phyloP scores from a whole-genome alignment of 176 grass and related monocot species.

The Cenchrus fungigraminus region DNA sequence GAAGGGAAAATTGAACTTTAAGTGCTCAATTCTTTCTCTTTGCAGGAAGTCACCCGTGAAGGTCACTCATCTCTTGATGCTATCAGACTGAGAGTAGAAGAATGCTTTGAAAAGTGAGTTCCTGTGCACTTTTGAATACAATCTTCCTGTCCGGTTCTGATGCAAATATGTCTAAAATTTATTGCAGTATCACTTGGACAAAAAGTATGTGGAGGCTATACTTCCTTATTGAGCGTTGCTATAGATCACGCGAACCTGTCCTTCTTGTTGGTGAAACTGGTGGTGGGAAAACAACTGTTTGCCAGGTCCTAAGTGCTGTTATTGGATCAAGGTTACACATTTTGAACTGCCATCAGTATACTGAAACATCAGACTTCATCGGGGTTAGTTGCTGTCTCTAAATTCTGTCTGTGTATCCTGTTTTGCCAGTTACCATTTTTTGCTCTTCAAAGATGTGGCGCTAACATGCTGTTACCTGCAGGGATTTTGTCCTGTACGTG shows the following conservation, averaged over 20 bases:
- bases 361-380: conserved; percentile 96
- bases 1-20: not conserved
- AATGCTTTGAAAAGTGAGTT: conserved; percentile 83
- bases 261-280: conserved; percentile 98
- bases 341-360: conserved; percentile 99
- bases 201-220: conserved; percentile 91
- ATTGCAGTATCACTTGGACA: conserved; percentile 91
- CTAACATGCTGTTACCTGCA: conserved; percentile 46
- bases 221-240: conserved; percentile 94
- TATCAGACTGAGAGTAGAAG: conserved; percentile 50
- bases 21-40: conserved; percentile 24
- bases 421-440: conserved; percentile 34
- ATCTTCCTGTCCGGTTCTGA: not conserved
- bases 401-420: conserved; percentile 13
- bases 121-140: conserved; percentile 18
- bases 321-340: conserved; percentile 75
- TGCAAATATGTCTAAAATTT: conserved; percentile 14
- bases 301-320: conserved; percentile 83
- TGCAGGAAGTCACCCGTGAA: conserved; percentile 57
- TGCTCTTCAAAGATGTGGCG: conserved; percentile 13
- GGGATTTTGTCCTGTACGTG: conserved; percentile 95
- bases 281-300: conserved; percentile 94
- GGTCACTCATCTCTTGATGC: conserved; percentile 46
- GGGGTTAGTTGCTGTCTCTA: conserved; percentile 64
- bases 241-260: conserved; percentile 84